Percentiles rank a stretch among this genome's conserved stretches.
These are phyloP conservation scores for Herpetospermum pedunculosum DNA, from an alignment of 306 rosid genomes.

Conservation along the genomic window DNA sequence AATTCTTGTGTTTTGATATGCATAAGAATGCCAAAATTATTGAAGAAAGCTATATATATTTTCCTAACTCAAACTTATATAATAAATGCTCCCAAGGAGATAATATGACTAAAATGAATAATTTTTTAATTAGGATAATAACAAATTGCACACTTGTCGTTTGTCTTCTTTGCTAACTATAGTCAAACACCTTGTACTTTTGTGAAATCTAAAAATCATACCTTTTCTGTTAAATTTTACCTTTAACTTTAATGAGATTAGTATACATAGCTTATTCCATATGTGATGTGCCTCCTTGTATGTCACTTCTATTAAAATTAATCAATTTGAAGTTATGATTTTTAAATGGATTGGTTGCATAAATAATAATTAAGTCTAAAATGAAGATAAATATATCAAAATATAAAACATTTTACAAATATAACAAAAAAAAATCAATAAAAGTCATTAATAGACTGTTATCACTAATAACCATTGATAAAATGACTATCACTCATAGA, in stretches of 20 bases:
- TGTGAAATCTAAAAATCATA: background rate
- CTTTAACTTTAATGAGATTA: background rate
- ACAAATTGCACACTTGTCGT: background rate
- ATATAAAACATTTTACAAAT: too few relatives aligned
- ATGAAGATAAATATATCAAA: too few relatives aligned
- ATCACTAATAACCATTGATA: too few relatives aligned
- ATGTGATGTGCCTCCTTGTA: background rate
- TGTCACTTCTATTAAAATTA: background rate
- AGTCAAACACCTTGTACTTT: background rate
- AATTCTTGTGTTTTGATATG: too few relatives aligned
- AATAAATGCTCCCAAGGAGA: too few relatives aligned
- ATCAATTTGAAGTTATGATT: background rate
- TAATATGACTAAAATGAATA: too few relatives aligned
- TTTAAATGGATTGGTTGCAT: too few relatives aligned
- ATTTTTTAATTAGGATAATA: background rate
- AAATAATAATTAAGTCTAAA: too few relatives aligned
- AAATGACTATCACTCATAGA: too few relatives aligned
- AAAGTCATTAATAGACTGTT: too few relatives aligned
- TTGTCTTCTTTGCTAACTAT: background rate
- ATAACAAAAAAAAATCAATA: too few relatives aligned
- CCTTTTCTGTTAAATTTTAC: background rate
- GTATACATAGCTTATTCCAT: background rate
- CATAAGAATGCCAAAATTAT: too few relatives aligned
- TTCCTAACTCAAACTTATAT: background rate
- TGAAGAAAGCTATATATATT: background rate